These are phyloP conservation scores for Talaromyces proteolyticus DNA, from an alignment of 495 filamentous ascomycete genomes.

Conservation along the genomic window DNA sequence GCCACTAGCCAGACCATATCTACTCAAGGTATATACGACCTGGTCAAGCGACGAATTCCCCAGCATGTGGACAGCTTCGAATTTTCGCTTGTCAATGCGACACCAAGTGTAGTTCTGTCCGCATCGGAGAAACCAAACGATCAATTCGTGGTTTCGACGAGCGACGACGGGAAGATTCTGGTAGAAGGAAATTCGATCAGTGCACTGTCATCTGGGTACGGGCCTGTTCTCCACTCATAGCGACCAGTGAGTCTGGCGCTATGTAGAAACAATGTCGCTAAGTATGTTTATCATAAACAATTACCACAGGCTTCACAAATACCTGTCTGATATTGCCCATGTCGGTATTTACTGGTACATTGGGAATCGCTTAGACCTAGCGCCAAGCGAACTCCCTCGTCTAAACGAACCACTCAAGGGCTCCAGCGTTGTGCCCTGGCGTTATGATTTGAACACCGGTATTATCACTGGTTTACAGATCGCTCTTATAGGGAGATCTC, in stretches of 20 bases:
- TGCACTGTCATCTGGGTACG: constrained; percentile 42
- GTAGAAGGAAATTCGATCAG: constrained; percentile 37
- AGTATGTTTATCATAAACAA: constrained; percentile 1
- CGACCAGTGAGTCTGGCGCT: too few relatives aligned
- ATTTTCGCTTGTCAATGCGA: constrained; percentile 24
- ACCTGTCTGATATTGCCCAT: constrained; percentile 38
- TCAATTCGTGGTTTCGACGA: constrained; percentile 31
- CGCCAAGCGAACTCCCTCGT: constrained; percentile 11
- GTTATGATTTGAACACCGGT: constrained; percentile 48
- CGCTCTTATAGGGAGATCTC: neutral
- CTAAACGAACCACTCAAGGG: constrained; percentile 10
- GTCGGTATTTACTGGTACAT: constrained; percentile 48
- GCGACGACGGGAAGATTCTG: constrained; percentile 30
- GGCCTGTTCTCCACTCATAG: too few relatives aligned
- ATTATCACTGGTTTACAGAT: neutral
- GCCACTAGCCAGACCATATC: too few relatives aligned
- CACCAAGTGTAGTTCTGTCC: neutral
- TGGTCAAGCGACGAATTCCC: constrained; percentile 43
- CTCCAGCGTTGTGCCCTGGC: constrained; percentile 41
- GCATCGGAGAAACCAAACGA: constrained; percentile 12
- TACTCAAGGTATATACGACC: constrained; percentile 33
- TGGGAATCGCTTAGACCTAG: constrained; percentile 17
- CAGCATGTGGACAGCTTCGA: constrained; percentile 32
- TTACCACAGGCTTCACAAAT: constrained; percentile 33
- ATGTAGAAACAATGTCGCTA: too few relatives aligned